Conservation (phyloP, 352 stramenopile genomes). For the Phytophthora pisi region DNA sequence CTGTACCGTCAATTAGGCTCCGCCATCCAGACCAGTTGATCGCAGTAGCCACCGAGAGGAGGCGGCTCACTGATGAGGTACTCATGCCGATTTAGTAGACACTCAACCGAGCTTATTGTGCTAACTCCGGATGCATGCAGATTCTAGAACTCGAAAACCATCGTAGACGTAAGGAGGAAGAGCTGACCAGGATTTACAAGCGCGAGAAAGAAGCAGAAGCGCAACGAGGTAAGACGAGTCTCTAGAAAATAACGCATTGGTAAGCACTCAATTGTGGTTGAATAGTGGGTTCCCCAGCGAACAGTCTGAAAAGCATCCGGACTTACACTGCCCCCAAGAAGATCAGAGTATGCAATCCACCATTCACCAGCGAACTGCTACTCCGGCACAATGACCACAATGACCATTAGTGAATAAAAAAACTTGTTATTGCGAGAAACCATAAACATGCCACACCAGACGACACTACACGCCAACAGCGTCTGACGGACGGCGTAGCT, state of each 20-base stretch:
- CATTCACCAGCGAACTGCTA: conserved; percentile 18
- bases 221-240: conserved; percentile 11
- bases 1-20: conserved; percentile 23
- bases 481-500: conserved; percentile 16
- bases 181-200: conserved; percentile 23
- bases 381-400: not conserved
- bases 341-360: conserved; percentile 1
- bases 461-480: conserved; percentile 16
- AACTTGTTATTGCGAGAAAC: conserved; percentile 17
- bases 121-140: conserved; percentile 8
- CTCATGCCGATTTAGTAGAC: not conserved
- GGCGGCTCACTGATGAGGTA: conserved; percentile 37
- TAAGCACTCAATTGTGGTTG: not conserved
- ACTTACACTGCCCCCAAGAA: conserved; percentile 12
- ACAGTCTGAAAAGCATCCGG: conserved; percentile 14
- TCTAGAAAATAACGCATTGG: not conserved
- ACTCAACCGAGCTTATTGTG: not conserved
- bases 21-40: conserved; percentile 36
- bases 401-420: conserved; percentile 8
- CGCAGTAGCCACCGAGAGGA: conserved; percentile 32
- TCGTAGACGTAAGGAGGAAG: conserved; percentile 21
- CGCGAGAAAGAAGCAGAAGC: conserved; percentile 17
- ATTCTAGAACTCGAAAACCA: conserved; percentile 22
- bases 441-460: conserved; percentile 18
- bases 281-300: conserved; percentile 1